Evolutionary conservation across 495 filamentous ascomycete genomes (phyloP), one percentile per base, ranked within the genome.

Genomic region (Podospora australis): DNA sequence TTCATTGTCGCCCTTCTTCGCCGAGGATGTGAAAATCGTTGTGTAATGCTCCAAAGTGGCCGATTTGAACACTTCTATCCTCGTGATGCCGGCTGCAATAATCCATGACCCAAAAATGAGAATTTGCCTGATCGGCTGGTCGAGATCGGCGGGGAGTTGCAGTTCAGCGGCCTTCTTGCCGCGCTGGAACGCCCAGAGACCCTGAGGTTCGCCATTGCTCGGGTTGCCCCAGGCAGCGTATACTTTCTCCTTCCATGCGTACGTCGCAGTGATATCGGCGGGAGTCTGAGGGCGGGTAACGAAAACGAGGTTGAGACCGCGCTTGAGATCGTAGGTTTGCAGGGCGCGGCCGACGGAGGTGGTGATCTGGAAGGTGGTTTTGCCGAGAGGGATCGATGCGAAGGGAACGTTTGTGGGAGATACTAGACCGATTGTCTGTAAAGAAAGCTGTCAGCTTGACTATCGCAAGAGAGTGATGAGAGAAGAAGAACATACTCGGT

Each of bases 311-410:
- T 89, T 90, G 60, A 99, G 74, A 19, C 90, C 90, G 62, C 78
- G 82, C 56, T 82, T 86, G 42, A 97, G 70, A 62, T 97, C 92
- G 67, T 97, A 97, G 2, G 92, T 97, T 62, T 97, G 92, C 10
- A 99, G 78, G 35, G 82, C 85, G 52, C 82, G 80, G 53, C 90
- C 90, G 41, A 91, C 87, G 0, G 87, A 96, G 30, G 94, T 97
- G 11, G 92, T 96, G 65, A 99, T 87, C 59, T 99, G 92, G 64
- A 92, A 96, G 14, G 90, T 95, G 5, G 88, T 87, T 64, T 94
- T 95, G 46, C 92, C 92, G 13, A 96, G 71, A 3, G 92, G 87
- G 19, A 91, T 78, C 17, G 83, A 81, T 6, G 90, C 87, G 58
- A 97, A 96, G 5, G 92, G 91, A 2, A 95, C 87, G 26, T 76